These are phyloP conservation scores for Neospora caninum DNA, from an alignment of 169 alveolate species.

Conservation along the genomic window DNA sequence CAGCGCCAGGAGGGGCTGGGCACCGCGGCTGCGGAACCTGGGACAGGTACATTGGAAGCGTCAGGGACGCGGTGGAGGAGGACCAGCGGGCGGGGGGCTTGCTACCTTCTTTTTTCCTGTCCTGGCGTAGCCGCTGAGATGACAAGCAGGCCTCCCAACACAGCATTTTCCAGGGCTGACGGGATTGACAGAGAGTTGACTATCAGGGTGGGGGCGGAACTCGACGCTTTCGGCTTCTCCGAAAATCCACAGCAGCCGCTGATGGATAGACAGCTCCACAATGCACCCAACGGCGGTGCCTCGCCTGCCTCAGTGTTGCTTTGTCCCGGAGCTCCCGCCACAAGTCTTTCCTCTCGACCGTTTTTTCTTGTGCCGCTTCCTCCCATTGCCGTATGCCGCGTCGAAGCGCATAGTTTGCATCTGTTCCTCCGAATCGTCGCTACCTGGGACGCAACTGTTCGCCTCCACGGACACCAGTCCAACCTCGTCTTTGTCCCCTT, in stretches of 20 bases:
- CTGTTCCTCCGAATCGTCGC: neutral
- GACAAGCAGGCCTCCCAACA: conserved; percentile 6
- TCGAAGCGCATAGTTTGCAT: conserved; percentile 5
- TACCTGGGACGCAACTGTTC: neutral
- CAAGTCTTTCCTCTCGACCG: neutral
- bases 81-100: neutral
- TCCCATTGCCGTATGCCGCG: neutral
- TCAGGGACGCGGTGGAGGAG: too few species aligned
- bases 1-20: too few species aligned
- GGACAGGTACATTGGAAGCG: too few species aligned
- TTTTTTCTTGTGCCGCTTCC: neutral
- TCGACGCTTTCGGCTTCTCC: neutral
- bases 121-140: conserved; percentile 7
- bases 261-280: neutral
- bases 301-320: conserved; percentile 8
- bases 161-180: conserved; percentile 2
- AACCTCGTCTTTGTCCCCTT: conserved; percentile 10
- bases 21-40: too few species aligned
- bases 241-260: neutral
- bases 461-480: neutral
- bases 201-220: neutral
- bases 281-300: neutral
- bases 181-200: neutral
- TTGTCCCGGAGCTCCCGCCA: neutral
- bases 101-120: conserved; percentile 11